Evolutionary conservation across 1,284 basidiomycete species (phyloP).

Genomic region (Papiliotrema fonsecae): DNA sequence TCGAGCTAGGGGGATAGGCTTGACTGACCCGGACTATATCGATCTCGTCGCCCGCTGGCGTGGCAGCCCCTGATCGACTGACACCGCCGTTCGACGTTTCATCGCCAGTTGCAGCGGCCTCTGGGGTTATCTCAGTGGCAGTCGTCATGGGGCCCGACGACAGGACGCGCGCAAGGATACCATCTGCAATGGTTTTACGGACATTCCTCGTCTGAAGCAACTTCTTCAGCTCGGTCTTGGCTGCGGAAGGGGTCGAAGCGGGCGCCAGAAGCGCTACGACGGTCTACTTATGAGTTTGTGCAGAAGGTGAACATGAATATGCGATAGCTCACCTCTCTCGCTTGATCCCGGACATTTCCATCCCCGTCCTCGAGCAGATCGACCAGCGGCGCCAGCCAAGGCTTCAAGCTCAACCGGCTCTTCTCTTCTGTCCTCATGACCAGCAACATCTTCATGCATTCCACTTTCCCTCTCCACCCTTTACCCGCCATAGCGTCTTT

Average conservation of each 20-base stretch:
- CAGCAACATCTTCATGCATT: constrained; percentile 35
- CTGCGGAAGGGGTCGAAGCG: constrained; percentile 71
- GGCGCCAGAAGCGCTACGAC: constrained; percentile 80
- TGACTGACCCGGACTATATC: constrained; percentile 61
- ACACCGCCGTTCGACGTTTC: neutral
- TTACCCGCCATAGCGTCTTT: constrained; percentile 62
- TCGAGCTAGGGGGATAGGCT: neutral
- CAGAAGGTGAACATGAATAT: neutral
- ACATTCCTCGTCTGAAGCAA: constrained; percentile 78
- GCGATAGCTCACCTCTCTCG: constrained; percentile 52
- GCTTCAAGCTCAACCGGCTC: constrained; percentile 71
- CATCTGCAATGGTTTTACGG: constrained; percentile 68
- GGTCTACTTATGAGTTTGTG: constrained; percentile 50
- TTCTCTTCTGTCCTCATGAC: constrained; percentile 69
- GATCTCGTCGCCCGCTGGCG: constrained; percentile 52
- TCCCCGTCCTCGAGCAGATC: constrained; percentile 86
- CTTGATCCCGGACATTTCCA: constrained; percentile 77
- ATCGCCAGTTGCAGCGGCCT: neutral
- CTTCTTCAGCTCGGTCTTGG: constrained; percentile 87
- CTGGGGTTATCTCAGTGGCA: constrained; percentile 47
- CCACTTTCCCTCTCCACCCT: constrained; percentile 61
- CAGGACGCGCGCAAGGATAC: constrained; percentile 49
- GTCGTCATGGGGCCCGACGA: constrained; percentile 11
- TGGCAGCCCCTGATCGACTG: constrained; percentile 4
- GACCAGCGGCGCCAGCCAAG: constrained; percentile 75